These are phyloP conservation scores for Dissophora globulifera DNA, from an alignment of 192 early-diverging fungal genomes.

Conservation along the genomic window DNA sequence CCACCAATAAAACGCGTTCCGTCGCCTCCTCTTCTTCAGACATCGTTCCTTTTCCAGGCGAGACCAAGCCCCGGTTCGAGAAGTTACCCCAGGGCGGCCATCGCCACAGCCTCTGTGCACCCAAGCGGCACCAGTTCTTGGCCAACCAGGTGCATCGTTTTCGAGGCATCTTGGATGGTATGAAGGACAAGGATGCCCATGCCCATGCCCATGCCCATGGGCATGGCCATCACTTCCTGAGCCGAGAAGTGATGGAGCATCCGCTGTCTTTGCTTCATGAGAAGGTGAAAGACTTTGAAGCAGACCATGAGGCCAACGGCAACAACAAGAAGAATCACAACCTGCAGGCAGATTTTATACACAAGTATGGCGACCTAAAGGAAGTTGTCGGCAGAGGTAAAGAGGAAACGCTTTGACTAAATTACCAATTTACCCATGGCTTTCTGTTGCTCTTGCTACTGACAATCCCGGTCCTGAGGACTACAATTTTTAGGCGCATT, in stretches of 20 bases:
- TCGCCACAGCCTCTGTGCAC: slow-evolving; percentile 29
- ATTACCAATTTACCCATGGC: too few relatives aligned
- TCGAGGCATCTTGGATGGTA: slow-evolving; percentile 23
- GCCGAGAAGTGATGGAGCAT: slow-evolving; percentile 22
- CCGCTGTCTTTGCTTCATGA: slow-evolving; percentile 35
- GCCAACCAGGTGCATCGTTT: slow-evolving; percentile 22
- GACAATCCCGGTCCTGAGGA: too few relatives aligned
- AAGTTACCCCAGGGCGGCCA: slow-evolving; percentile 31
- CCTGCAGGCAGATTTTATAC: slow-evolving; percentile 22
- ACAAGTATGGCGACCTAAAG: slow-evolving; percentile 39
- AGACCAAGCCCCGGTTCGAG: slow-evolving; percentile 36
- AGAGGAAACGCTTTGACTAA: too few relatives aligned
- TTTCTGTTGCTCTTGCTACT: too few relatives aligned
- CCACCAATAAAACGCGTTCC: not conserved
- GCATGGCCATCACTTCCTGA: slow-evolving; percentile 6
- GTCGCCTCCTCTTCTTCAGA: slow-evolving; percentile 14
- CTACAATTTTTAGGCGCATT: slow-evolving; percentile 40
- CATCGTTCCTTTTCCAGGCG: slow-evolving; percentile 4
- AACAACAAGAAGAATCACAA: slow-evolving; percentile 18
- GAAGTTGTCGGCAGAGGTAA: slow-evolving; percentile 48
- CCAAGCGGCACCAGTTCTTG: slow-evolving; percentile 41
- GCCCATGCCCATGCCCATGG: not conserved
- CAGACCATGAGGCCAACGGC: not conserved
- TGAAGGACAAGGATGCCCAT: slow-evolving; percentile 21
- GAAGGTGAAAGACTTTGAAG: slow-evolving; percentile 33